These are phyloP conservation scores for Striga hermonthica DNA, from an alignment of 305 asterid genomes.

Conservation along the genomic window DNA sequence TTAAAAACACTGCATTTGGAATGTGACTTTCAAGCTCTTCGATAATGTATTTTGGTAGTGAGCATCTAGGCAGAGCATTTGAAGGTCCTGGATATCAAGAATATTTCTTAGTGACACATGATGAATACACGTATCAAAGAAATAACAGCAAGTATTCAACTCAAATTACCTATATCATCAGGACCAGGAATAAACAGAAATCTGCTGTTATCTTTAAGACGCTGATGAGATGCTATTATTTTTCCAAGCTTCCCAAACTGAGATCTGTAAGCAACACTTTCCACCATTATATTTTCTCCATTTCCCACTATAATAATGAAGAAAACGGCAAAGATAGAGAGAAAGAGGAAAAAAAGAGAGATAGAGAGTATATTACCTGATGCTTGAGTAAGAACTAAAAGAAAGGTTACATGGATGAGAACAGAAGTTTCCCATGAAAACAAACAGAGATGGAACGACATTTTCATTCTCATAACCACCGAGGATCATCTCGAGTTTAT, in stretches of 20 bases:
- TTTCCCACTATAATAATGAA: slow-evolving; percentile 27
- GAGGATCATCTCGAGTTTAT: slow-evolving; percentile 74
- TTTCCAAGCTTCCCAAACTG: slow-evolving; percentile 87
- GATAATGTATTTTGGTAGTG: slow-evolving; percentile 75
- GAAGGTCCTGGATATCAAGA: slow-evolving; percentile 68
- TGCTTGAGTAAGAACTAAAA: slow-evolving; percentile 69
- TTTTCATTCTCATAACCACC: slow-evolving; percentile 70
- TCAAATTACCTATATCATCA: slow-evolving; percentile 74
- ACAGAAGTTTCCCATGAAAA: slow-evolving; percentile 96
- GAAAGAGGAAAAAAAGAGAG: background rate
- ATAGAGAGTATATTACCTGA: slow-evolving; percentile 62
- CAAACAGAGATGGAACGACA: slow-evolving; percentile 86
- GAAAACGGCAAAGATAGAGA: background rate
- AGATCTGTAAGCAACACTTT: slow-evolving; percentile 44
- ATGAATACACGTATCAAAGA: slow-evolving; percentile 24
- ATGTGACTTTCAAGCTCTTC: slow-evolving; percentile 72
- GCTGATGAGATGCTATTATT: slow-evolving; percentile 72
- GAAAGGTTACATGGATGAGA: slow-evolving; percentile 88
- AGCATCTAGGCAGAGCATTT: slow-evolving; percentile 74
- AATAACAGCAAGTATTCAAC: slow-evolving; percentile 26
- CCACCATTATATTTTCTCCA: slow-evolving; percentile 26
- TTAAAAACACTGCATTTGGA: slow-evolving; percentile 70
- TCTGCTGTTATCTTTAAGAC: slow-evolving; percentile 63
- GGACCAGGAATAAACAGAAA: slow-evolving; percentile 98
- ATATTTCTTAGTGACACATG: slow-evolving; percentile 25